These are phyloP conservation scores for Exophiala alcalophila DNA, from an alignment of 2,329 filamentous ascomycete species.

Conservation along the genomic window DNA sequence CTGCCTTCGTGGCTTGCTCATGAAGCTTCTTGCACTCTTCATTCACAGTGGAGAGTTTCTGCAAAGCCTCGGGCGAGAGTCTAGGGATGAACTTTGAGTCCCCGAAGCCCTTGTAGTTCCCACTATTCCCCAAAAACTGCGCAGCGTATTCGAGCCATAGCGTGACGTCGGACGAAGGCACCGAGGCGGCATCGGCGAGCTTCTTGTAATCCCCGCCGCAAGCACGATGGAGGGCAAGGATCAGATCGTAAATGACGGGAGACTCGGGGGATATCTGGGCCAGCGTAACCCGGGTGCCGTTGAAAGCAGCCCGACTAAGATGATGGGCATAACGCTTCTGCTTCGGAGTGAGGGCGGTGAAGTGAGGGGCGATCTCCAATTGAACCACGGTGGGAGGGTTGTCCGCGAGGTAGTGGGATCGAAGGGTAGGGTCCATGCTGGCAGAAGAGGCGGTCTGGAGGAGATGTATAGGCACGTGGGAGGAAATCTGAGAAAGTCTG, in stretches of 20 bases:
- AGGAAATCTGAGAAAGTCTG: slow-evolving; percentile 17
- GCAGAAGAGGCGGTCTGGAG: neutral
- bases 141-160: slow-evolving; percentile 73
- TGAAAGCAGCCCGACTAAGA: slow-evolving; percentile 71
- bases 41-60: slow-evolving; percentile 59
- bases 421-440: slow-evolving; percentile 42
- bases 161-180: slow-evolving; percentile 62
- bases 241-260: slow-evolving; percentile 76
- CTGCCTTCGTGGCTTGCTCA: slow-evolving; percentile 56
- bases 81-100: slow-evolving; percentile 80
- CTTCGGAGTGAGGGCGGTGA: slow-evolving; percentile 61
- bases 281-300: slow-evolving; percentile 73
- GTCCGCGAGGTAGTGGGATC: slow-evolving; percentile 79
- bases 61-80: slow-evolving; percentile 61
- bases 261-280: slow-evolving; percentile 80
- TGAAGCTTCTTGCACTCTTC: slow-evolving; percentile 63
- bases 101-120: slow-evolving; percentile 86
- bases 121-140: slow-evolving; percentile 75
- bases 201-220: slow-evolving; percentile 68
- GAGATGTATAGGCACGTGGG: slow-evolving; percentile 9
- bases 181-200: slow-evolving; percentile 61
- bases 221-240: slow-evolving; percentile 66
- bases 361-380: slow-evolving; percentile 89
- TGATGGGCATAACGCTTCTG: slow-evolving; percentile 91
- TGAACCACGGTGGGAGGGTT: slow-evolving; percentile 83